phyloP scores from a whole-genome alignment of 345 rosid species.

The Sonneratia caseolaris region DNA sequence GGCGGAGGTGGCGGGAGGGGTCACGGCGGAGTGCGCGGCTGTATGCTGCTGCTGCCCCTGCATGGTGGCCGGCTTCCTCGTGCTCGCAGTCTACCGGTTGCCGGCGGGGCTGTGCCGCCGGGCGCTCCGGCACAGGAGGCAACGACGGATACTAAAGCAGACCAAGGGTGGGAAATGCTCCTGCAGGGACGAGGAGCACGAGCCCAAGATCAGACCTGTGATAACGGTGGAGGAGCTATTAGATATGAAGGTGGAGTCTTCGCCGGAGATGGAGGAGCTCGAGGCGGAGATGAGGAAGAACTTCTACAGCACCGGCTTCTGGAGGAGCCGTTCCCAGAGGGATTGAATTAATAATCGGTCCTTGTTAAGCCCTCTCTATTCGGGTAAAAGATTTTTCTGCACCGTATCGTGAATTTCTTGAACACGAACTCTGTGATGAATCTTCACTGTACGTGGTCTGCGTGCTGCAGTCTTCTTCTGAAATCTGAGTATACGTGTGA shows the following conservation, averaged over 20 bases:
- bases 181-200: constrained; percentile 9
- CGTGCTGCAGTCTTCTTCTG: too few relatives aligned
- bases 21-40: constrained; percentile 40
- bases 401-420: too few relatives aligned
- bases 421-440: too few relatives aligned
- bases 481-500: too few relatives aligned
- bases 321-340: constrained; percentile 37
- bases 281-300: constrained; percentile 42
- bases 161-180: constrained; percentile 7
- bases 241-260: constrained; percentile 7
- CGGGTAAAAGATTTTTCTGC: too few relatives aligned
- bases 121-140: constrained; percentile 21
- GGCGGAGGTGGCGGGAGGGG: constrained; percentile 31
- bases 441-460: too few relatives aligned
- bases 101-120: constrained; percentile 35
- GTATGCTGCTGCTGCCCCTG: constrained; percentile 38
- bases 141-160: constrained; percentile 19
- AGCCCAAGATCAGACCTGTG: constrained; percentile 1
- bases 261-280: constrained; percentile 13
- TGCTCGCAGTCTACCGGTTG: constrained; percentile 25
- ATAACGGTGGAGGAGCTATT: constrained; percentile 5
- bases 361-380: too few relatives aligned
- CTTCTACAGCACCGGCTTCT: constrained; percentile 27
- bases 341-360: constrained; percentile 4
- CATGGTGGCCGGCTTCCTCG: constrained; percentile 22